phyloP scores from a whole-genome alignment of 371 early-diverging fungal species.

The Massospora cicadina region DNA sequence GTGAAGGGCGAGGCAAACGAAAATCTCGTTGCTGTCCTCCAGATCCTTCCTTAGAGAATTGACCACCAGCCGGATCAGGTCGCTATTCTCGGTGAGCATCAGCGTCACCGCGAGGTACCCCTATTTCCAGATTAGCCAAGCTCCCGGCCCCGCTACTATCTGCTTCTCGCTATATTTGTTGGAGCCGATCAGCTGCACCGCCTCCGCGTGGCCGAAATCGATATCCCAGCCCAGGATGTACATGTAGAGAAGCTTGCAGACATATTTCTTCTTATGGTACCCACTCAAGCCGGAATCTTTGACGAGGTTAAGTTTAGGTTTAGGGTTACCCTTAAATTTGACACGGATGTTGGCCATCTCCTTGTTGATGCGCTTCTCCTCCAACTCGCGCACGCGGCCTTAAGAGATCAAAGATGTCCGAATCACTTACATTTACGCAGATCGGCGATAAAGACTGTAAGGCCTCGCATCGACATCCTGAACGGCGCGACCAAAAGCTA shows the following conservation, averaged over 20 bases:
- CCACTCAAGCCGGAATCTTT: slow-evolving; percentile 77
- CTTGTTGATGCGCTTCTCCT: slow-evolving; percentile 94
- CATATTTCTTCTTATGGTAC: slow-evolving; percentile 96
- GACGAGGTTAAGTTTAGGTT: background rate
- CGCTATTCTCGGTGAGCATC: slow-evolving; percentile 70
- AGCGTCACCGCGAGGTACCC: slow-evolving; percentile 91
- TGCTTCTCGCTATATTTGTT: slow-evolving; percentile 90
- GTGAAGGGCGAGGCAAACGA: slow-evolving; percentile 79
- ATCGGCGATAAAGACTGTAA: slow-evolving; percentile 80
- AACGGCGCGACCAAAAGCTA: too few species aligned
- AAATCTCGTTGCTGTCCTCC: slow-evolving; percentile 71
- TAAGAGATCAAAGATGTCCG: slow-evolving; percentile 4
- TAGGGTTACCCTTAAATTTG: slow-evolving; percentile 78
- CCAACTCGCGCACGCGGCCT: slow-evolving; percentile 91
- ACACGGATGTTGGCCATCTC: slow-evolving; percentile 95
- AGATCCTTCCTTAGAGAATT: slow-evolving; percentile 78
- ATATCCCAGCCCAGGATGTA: slow-evolving; percentile 95
- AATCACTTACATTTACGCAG: slow-evolving; percentile 28
- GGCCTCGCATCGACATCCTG: slow-evolving; percentile 45
- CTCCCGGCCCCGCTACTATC: slow-evolving; percentile 38
- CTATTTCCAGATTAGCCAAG: slow-evolving; percentile 20
- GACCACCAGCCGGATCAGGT: slow-evolving; percentile 63
- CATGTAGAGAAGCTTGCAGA: slow-evolving; percentile 95
- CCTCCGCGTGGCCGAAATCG: slow-evolving; percentile 93
- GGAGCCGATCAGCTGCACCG: slow-evolving; percentile 77